Base-by-base conservation (phyloP, 2,329 filamentous ascomycete species). In the Rhynchosporium agropyri region DNA sequence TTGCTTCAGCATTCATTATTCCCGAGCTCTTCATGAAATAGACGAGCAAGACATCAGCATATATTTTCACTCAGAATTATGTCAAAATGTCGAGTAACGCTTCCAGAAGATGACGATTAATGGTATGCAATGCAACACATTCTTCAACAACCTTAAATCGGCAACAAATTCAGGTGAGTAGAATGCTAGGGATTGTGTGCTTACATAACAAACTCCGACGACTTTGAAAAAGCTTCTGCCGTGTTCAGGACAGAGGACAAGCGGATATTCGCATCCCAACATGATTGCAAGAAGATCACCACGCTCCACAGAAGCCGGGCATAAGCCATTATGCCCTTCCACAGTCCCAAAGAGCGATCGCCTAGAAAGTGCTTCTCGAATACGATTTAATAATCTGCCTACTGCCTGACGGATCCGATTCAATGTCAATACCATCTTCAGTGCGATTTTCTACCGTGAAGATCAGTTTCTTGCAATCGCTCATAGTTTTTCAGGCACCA, bases 1-100 rank as follows among this genome's bases (percentile, higher is more conserved):
- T 20, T 8, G 40, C 61, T 63, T 59, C 55, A 36, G 54, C 61
- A 12, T 46, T 42, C 61, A 63, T 63, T n/a, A 54, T 36, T 15
- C 42, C 49, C 31, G 48, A 31, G 29, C 42, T 20, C 36, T 54
- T 28, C 3, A 36, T 36, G 9, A 0, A 1, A 6, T 0, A 36
- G 33, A 36, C 9, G 6, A 20, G 3, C 2, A 28, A 20, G 4
- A 3, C 3, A 31, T 40, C 49, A 53, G 31, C 20, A 4, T 53
- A 33, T 20, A 3, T 53, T 3, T 10, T 26, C 4, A 10, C n/a
- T 10, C 20, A 10, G 1, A 26, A 43, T 4, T 3, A 4, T 43
- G 3, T 10, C 40, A 36, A 36, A 36, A 36, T 36, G 6, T 36
- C 9, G 33, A 36, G 5, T 6, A 10, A 36, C 33, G 5, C 9